Percentiles rank a stretch among this genome's conserved stretches.
These are phyloP conservation scores for Kwoniella dendrophila DNA, from an alignment of 768 basidiomycete genomes.

Conservation along the genomic window DNA sequence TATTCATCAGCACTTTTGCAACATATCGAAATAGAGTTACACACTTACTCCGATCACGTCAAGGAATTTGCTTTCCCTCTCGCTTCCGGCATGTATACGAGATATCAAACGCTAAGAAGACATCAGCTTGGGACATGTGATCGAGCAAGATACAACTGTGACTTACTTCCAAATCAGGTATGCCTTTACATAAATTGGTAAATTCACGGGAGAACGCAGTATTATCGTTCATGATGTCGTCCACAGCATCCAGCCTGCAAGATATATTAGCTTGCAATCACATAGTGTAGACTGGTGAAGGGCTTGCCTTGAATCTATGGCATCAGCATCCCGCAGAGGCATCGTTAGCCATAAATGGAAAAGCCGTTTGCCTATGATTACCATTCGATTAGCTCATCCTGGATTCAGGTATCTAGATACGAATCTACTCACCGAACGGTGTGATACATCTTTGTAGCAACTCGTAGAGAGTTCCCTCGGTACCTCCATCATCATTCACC, in stretches of 20 bases:
- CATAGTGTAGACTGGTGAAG: slow-evolving; percentile 18
- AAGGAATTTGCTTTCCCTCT: slow-evolving; percentile 82
- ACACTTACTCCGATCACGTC: slow-evolving; percentile 78
- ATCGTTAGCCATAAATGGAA: slow-evolving; percentile 97
- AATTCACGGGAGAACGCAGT: slow-evolving; percentile 77
- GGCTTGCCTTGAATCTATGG: slow-evolving; percentile 82
- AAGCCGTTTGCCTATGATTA: slow-evolving; percentile 74
- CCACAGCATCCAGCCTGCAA: slow-evolving; percentile 83
- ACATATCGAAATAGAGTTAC: slow-evolving; percentile 26
- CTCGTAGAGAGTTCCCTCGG: slow-evolving; percentile 83
- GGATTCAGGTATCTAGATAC: too few relatives aligned
- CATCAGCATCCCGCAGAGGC: slow-evolving; percentile 76
- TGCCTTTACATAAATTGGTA: slow-evolving; percentile 70
- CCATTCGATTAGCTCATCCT: not conserved
- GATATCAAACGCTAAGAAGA: slow-evolving; percentile 83
- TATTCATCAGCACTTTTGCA: not conserved
- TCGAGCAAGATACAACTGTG: not conserved
- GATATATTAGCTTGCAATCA: slow-evolving; percentile 11
- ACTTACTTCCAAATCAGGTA: slow-evolving; percentile 67
- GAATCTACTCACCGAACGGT: slow-evolving; percentile 80
- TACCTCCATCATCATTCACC: slow-evolving; percentile 88
- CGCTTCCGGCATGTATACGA: slow-evolving; percentile 89
- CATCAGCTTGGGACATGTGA: slow-evolving; percentile 2
- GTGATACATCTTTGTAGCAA: slow-evolving; percentile 82
- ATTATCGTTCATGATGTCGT: slow-evolving; percentile 77